These are phyloP conservation scores for Nectriaceae sp. DNA, from an alignment of 2,329 filamentous ascomycete species.

Conservation along the genomic window DNA sequence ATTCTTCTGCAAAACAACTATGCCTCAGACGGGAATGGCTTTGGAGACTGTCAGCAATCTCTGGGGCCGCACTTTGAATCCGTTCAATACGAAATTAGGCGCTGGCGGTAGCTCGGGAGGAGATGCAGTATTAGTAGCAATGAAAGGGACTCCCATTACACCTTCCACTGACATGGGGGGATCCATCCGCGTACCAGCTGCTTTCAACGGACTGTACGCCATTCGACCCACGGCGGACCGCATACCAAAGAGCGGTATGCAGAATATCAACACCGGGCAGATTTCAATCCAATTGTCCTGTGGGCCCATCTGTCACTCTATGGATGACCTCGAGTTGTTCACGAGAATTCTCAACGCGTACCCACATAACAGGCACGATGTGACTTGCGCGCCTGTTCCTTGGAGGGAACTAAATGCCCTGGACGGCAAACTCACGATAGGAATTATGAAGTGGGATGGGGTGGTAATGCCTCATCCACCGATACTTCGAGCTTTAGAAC, in stretches of 20 bases:
- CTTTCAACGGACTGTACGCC: constrained; percentile 30
- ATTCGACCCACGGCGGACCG: constrained; percentile 22
- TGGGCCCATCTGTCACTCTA: constrained; percentile 16
- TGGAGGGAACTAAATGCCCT: not conserved
- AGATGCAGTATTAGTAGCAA: constrained; percentile 36
- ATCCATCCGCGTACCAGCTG: constrained; percentile 30
- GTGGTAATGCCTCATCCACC: constrained; percentile 13
- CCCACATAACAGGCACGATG: constrained; percentile 5
- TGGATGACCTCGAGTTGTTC: constrained; percentile 10
- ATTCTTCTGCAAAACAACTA: constrained; percentile 68
- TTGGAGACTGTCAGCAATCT: constrained; percentile 63
- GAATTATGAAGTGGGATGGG: constrained; percentile 8
- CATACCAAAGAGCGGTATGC: constrained; percentile 14
- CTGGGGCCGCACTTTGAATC: constrained; percentile 62
- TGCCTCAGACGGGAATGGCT: constrained; percentile 55
- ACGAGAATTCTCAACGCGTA: constrained; percentile 2
- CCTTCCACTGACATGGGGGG: constrained; percentile 37
- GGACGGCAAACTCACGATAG: constrained; percentile 2
- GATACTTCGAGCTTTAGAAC: constrained; percentile 7
- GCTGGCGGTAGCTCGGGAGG: constrained; percentile 66
- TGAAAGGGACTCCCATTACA: constrained; percentile 34
- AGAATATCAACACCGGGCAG: constrained; percentile 15
- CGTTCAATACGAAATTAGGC: constrained; percentile 58
- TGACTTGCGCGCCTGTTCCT: not conserved
- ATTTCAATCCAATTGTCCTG: constrained; percentile 47